Base-by-base conservation (phyloP, 2,329 filamentous ascomycete genomes). In the Blastomyces gilchristii region DNA sequence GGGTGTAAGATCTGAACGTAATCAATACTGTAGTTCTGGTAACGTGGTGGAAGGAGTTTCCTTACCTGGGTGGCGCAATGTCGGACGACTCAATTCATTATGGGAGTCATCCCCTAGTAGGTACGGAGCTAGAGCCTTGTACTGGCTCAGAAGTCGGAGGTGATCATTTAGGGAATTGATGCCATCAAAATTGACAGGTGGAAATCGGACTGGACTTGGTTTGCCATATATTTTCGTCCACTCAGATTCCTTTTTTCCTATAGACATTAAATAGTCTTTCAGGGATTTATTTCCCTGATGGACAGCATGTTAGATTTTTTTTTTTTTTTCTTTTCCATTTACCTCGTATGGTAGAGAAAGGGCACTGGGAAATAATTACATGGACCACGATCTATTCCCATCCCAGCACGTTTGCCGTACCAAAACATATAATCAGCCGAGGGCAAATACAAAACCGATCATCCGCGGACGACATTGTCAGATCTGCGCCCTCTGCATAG, bases 381-480 rank as follows among this genome's bases (percentile, higher is more conserved):
- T 45, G 62, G 53, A 12, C 62, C 62, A 16, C 63, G 18, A 47
- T 56, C 14, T 62, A 67, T 58, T 41, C 63, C 62, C 57, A 67
- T 52, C 14, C 52, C 54, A 45, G 62, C 63, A 16, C 63, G 60
- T 45, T 39, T 63, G 22, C 64, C 65, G 58, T 61, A 58, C 61
- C 60, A 67, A 28, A 63, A 65, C 65, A 67, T 67, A 31, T 67
- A 65, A 47, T 67, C 65, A 0, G 65, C 45, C 58, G 60, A 25
- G 63, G 65, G 4, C 64, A 62, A 58, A 67, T 64, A 58, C 64
- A 65, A 45, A 67, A 67, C n/a, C 37, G 52, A 25, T 54, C 25
- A 31, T 54, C 52, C 9, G 25, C 52, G 25, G 52, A 54, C 14
- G 58, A 47, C 8, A 60, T 60, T 2, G 41, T 41, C 31, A 6